Base-by-base conservation (phyloP, 1,284 basidiomycete species). In the Trichosporon sp. region DNA sequence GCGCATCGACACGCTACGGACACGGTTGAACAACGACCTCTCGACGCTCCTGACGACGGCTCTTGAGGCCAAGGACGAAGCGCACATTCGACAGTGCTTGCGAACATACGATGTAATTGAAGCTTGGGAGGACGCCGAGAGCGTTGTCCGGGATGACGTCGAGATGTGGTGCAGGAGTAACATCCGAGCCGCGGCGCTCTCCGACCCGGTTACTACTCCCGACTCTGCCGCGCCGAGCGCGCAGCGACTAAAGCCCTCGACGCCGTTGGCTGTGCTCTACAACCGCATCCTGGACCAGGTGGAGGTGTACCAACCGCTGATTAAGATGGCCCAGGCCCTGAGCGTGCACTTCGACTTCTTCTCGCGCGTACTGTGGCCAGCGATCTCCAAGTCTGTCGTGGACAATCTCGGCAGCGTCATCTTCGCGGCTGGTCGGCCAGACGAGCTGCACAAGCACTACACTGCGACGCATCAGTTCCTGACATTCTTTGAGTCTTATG, bases 401-500 rank as follows among this genome's bases (percentile, higher is more conserved):
- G 90, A 92, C 74, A 92, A 95, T 78, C 85, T 98, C 46, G 95
- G 94, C 0, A 85, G 84, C 40, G 84, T 89, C 4, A 89, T 99
- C 2, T 99, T 98, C 80, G 91, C 96, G 38, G 92, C 92, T 5
- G 96, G 97, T 2, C 88, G 91, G 69, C 92, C 96, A 4, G 89
- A 92, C 71, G 92, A 95, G 72, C 94, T 99, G 80, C 90, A 93
- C 71, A 91, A 90, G 94, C 90, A 96, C 82, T 92, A 95, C 79
- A 90, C 91, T 70, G 90, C 91, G 31, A 92, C 93, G 0, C 90
- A 92, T 78, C 88, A 88, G 7, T 98, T 98, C 80, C 86, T 98
- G n/a, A 87, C 87, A n/a, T 88, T 91, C 2, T 86, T 98, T 14
- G 93, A 96, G 81, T 88, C 88, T 59, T 86, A 95, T 14, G 92